phyloP scores from a whole-genome alignment of 1,284 basidiomycete genomes.

The Ceratobasidium sp. region DNA sequence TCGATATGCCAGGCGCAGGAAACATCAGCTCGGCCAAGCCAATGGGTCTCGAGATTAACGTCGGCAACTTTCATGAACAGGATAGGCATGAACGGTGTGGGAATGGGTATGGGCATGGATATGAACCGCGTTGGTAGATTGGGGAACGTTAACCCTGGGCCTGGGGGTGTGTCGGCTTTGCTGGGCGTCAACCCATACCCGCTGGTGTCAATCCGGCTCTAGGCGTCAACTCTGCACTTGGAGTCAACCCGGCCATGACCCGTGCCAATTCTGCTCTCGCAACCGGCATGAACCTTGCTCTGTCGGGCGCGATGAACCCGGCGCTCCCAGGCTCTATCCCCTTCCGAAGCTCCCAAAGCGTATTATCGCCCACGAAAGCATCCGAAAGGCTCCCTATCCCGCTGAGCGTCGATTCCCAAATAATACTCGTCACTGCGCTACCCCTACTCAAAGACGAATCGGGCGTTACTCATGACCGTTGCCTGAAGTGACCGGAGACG shows the following conservation, averaged over 20 bases:
- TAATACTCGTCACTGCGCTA: slow-evolving; percentile 75
- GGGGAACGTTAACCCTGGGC: background rate
- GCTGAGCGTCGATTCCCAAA: slow-evolving; percentile 69
- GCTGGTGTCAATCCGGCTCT: slow-evolving; percentile 25
- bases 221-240: slow-evolving; percentile 20
- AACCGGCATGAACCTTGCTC: slow-evolving; percentile 48
- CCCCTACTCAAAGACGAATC: slow-evolving; percentile 64
- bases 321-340: slow-evolving; percentile 16
- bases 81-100: too few relatives aligned
- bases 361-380: slow-evolving; percentile 53
- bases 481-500: slow-evolving; percentile 66
- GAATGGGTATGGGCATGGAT: slow-evolving; percentile 35
- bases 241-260: slow-evolving; percentile 31
- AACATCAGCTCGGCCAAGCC: too few relatives aligned
- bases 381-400: slow-evolving; percentile 57
- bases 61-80: too few relatives aligned
- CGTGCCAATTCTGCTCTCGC: slow-evolving; percentile 40
- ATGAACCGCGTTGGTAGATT: slow-evolving; percentile 21
- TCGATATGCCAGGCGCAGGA: too few relatives aligned
- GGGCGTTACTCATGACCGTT: slow-evolving; percentile 66
- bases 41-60: too few relatives aligned
- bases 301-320: slow-evolving; percentile 29
- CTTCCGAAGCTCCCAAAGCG: slow-evolving; percentile 49
- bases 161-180: background rate
- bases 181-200: slow-evolving; percentile 21